A percentile compares a stretch with the other conserved stretches of the same genome.
Evolutionary conservation across 2,329 filamentous ascomycete genomes (phyloP).

Genomic region (Fusarium citri): DNA sequence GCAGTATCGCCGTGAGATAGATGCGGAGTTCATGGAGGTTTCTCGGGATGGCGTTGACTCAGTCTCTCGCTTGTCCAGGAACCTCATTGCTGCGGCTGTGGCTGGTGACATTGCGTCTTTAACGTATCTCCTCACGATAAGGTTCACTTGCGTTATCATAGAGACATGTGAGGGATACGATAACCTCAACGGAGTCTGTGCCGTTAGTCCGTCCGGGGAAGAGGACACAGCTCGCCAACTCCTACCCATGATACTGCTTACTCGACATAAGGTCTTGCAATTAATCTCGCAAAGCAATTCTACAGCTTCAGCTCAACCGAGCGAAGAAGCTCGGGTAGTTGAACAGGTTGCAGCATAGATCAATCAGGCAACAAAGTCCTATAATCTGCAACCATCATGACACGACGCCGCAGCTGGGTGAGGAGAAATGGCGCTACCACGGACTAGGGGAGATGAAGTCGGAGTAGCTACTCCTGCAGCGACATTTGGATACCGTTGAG

Average conservation of each 20-base stretch:
- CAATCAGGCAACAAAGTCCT: slow-evolving; percentile 38
- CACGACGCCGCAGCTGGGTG: not conserved
- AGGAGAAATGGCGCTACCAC: not conserved
- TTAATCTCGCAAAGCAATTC: not conserved
- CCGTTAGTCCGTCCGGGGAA: slow-evolving; percentile 37
- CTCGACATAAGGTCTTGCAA: slow-evolving; percentile 54
- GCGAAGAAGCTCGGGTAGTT: slow-evolving; percentile 64
- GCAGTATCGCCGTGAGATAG: slow-evolving; percentile 66
- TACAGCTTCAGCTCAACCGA: slow-evolving; percentile 51
- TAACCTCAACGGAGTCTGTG: slow-evolving; percentile 48
- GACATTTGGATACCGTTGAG: slow-evolving; percentile 60
- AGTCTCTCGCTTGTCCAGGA: slow-evolving; percentile 50
- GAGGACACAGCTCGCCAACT: slow-evolving; percentile 37
- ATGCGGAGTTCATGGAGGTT: slow-evolving; percentile 35
- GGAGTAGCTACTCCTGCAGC: slow-evolving; percentile 59
- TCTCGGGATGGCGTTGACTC: slow-evolving; percentile 43
- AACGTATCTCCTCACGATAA: slow-evolving; percentile 18
- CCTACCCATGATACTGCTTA: not conserved
- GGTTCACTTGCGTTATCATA: slow-evolving; percentile 50
- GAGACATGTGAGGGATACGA: slow-evolving; percentile 57
- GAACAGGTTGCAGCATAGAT: slow-evolving; percentile 59
- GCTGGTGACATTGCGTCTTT: not conserved
- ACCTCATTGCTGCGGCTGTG: slow-evolving; percentile 55
- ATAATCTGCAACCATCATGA: slow-evolving; percentile 55
- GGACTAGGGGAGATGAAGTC: not conserved